A percentile compares a stretch with the other conserved stretches of the same genome.
Evolutionary conservation across 2,329 filamentous ascomycete species (phyloP).

Genomic region (Cercospora berteroae): DNA sequence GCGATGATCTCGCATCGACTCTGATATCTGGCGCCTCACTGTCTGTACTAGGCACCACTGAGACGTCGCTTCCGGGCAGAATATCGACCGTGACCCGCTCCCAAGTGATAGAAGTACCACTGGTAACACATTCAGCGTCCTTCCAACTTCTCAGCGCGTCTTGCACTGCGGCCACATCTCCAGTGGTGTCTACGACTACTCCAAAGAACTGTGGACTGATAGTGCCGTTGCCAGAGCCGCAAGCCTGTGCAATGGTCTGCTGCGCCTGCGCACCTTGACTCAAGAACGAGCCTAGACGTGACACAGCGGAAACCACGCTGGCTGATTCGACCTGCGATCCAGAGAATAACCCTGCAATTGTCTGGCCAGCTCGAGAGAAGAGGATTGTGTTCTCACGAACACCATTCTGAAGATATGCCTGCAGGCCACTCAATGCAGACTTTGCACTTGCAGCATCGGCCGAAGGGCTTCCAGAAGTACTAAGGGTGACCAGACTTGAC

Average conservation of each 20-base stretch:
- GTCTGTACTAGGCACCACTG: conserved; percentile 3
- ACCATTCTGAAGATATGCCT: background rate
- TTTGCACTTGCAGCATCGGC: background rate
- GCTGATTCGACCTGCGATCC: background rate
- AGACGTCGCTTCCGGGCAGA: conserved; percentile 6
- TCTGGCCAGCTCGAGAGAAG: background rate
- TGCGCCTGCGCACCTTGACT: background rate
- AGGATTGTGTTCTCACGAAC: background rate
- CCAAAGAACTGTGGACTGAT: conserved; percentile 16
- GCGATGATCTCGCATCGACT: background rate
- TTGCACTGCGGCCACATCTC: conserved; percentile 9
- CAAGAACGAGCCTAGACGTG: background rate
- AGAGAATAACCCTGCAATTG: background rate
- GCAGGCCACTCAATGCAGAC: background rate
- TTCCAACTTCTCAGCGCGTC: conserved; percentile 10
- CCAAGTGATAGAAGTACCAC: conserved; percentile 1
- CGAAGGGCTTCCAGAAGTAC: background rate
- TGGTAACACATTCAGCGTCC: conserved; percentile 8
- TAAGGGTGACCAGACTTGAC: background rate
- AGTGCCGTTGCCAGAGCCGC: conserved; percentile 5
- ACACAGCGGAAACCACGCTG: background rate
- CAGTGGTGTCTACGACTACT: background rate
- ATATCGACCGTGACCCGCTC: background rate
- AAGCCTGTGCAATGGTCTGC: conserved; percentile 12
- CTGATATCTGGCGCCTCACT: background rate